Conservation (phyloP, 192 early-diverging fungal species). For the Entomortierella lignicola region DNA sequence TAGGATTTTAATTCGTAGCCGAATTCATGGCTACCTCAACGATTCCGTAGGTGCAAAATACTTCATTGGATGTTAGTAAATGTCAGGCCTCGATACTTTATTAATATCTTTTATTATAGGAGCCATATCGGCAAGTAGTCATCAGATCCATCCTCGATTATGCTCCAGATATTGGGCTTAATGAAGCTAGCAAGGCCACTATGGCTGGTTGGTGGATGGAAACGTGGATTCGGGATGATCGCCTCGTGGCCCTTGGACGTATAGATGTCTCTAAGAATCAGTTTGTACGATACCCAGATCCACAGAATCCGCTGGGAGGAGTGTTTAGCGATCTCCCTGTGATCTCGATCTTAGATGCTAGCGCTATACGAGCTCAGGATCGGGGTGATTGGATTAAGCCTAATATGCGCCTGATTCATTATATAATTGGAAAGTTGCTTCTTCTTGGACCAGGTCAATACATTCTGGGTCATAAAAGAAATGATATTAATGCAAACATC, state of each 20-base stretch:
- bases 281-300: slow-evolving; percentile 40
- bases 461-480: slow-evolving; percentile 29
- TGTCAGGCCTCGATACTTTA: background rate
- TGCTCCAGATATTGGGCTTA: slow-evolving; percentile 32
- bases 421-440: slow-evolving; percentile 29
- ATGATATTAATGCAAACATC: slow-evolving; percentile 36
- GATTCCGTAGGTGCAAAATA: slow-evolving; percentile 17
- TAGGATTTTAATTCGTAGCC: slow-evolving; percentile 34
- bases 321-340: slow-evolving; percentile 39
- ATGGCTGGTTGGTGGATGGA: slow-evolving; percentile 53
- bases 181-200: slow-evolving; percentile 14
- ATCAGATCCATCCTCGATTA: slow-evolving; percentile 39
- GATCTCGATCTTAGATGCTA: slow-evolving; percentile 27
- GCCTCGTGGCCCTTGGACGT: slow-evolving; percentile 31
- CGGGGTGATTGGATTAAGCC: slow-evolving; percentile 51
- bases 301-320: slow-evolving; percentile 19
- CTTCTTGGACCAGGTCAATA: slow-evolving; percentile 37
- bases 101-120: slow-evolving; percentile 12
- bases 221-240: slow-evolving; percentile 45
- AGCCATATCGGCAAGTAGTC: slow-evolving; percentile 34
- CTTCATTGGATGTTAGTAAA: background rate
- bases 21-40: slow-evolving; percentile 36
- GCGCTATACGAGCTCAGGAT: slow-evolving; percentile 17
- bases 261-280: slow-evolving; percentile 44
- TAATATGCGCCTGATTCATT: slow-evolving; percentile 43